A percentile compares a stretch with the other conserved stretches of the same genome.
Evolutionary conservation across 2,329 filamentous ascomycete species (phyloP).

Genomic region (Pseudocercospora fuligena): DNA sequence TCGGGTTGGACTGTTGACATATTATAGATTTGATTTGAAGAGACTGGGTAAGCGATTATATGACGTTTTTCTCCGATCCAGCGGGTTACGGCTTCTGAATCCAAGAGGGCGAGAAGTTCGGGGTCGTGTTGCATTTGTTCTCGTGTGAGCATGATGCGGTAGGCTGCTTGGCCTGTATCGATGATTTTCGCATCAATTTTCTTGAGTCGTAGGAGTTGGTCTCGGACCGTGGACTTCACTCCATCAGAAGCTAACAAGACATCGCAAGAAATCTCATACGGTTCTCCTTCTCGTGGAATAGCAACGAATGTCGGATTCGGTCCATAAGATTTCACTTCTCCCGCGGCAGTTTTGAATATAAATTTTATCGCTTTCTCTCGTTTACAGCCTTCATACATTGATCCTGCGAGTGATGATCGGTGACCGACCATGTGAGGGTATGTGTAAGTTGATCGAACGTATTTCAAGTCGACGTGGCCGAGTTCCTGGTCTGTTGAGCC

Average conservation of each 20-base stretch:
- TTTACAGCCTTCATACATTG: conserved; percentile 72
- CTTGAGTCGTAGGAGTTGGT: conserved; percentile 60
- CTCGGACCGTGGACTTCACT: conserved; percentile 53
- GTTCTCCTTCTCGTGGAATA: conserved; percentile 58
- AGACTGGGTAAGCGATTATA: conserved; percentile 78
- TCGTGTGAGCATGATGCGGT: conserved; percentile 76
- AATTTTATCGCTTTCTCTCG: conserved; percentile 68
- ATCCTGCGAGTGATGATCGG: conserved; percentile 70
- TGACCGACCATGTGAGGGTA: conserved; percentile 83
- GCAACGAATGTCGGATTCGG: conserved; percentile 65
- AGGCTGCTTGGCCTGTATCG: conserved; percentile 77
- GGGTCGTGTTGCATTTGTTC: conserved; percentile 69
- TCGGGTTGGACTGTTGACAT: conserved; percentile 67
- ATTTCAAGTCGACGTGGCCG: conserved; percentile 69
- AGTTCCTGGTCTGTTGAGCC: conserved; percentile 72
- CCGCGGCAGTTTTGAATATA: conserved; percentile 65
- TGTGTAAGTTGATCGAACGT: conserved; percentile 70
- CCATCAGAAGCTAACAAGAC: conserved; percentile 54
- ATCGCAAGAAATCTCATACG: conserved; percentile 58
- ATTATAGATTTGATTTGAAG: conserved; percentile 70
- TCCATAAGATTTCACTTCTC: conserved; percentile 62
- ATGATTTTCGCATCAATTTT: conserved; percentile 61
- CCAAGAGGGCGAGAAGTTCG: conserved; percentile 69
- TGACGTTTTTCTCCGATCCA: conserved; percentile 79
- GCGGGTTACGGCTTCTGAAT: conserved; percentile 69